Conservation (phyloP, 306 rosid genomes). For the Crotalaria pallida region DNA sequence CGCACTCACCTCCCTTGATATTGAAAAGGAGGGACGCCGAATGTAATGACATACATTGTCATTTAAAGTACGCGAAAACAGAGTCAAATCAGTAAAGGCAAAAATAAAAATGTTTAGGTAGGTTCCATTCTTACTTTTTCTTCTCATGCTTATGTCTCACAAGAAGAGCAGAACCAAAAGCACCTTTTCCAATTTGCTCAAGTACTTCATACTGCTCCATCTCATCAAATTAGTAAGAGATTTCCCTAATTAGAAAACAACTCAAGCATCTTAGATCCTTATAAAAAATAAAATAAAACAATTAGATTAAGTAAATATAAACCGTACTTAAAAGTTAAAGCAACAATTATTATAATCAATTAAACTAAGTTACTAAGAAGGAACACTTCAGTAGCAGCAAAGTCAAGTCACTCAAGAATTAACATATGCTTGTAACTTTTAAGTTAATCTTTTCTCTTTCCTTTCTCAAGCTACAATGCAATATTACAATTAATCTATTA, state of each 20-base stretch:
- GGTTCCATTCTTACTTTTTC: slow-evolving; percentile 74
- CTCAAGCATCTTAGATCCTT: slow-evolving; percentile 21
- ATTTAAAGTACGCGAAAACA: slow-evolving; percentile 3
- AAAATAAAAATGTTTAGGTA: neutral
- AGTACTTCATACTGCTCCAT: slow-evolving; percentile 97
- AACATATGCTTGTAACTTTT: slow-evolving; percentile 22
- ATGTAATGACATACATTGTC: neutral
- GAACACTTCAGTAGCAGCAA: slow-evolving; percentile 27
- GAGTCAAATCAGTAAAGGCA: neutral
- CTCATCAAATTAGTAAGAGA: slow-evolving; percentile 14
- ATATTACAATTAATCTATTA: too few species aligned
- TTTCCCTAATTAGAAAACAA: slow-evolving; percentile 31
- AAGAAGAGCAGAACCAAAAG: slow-evolving; percentile 98
- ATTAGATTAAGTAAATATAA: neutral
- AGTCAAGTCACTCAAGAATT: slow-evolving; percentile 36
- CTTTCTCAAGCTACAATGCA: too few species aligned
- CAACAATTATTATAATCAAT: neutral
- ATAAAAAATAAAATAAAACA: too few species aligned
- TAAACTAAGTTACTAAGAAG: slow-evolving; percentile 17
- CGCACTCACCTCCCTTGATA: too few species aligned
- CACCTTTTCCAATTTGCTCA: slow-evolving; percentile 98
- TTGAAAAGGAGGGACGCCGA: too few species aligned
- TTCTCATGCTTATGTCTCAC: slow-evolving; percentile 97
- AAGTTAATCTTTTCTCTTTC: neutral
- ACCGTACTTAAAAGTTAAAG: neutral